Conservation (phyloP, 371 early-diverging fungal species). For the Syncephalastrum monosporum region DNA sequence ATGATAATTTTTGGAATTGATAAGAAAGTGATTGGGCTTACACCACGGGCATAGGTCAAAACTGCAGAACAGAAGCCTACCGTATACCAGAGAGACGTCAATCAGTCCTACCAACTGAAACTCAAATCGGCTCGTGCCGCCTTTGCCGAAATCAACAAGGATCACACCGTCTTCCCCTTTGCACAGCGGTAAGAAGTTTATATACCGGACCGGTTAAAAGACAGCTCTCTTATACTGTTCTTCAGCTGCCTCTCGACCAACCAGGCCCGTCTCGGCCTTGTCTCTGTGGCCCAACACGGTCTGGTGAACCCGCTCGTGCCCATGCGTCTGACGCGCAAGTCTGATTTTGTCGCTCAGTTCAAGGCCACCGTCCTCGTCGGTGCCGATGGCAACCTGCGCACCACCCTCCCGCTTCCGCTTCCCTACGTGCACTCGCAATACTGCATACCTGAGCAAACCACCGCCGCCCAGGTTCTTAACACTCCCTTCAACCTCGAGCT, state of each 20-base stretch:
- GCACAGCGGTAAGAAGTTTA: constrained; percentile 51
- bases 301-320: constrained; percentile 76
- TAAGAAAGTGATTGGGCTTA: not conserved
- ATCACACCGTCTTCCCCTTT: constrained; percentile 86
- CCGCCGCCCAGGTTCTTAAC: constrained; percentile 40
- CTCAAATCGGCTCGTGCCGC: constrained; percentile 80
- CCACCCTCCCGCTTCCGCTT: constrained; percentile 57
- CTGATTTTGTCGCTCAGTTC: constrained; percentile 81
- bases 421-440: constrained; percentile 78
- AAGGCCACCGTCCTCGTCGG: constrained; percentile 84
- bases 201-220: not conserved
- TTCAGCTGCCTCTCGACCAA: constrained; percentile 68
- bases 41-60: constrained; percentile 36
- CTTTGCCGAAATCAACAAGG: constrained; percentile 68
- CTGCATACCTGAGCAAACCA: constrained; percentile 51
- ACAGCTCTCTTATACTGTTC: not conserved
- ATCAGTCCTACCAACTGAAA: constrained; percentile 80
- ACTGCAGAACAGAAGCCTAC: constrained; percentile 73
- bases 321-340: constrained; percentile 61
- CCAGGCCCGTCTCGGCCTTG: constrained; percentile 83
- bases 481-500: no score
- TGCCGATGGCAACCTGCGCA: constrained; percentile 71
- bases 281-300: constrained; percentile 74
- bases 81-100: constrained; percentile 80
- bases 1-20: not conserved